Evolutionary conservation across 2,329 filamentous ascomycete species (phyloP).

Genomic region (Clonostachys byssicola): DNA sequence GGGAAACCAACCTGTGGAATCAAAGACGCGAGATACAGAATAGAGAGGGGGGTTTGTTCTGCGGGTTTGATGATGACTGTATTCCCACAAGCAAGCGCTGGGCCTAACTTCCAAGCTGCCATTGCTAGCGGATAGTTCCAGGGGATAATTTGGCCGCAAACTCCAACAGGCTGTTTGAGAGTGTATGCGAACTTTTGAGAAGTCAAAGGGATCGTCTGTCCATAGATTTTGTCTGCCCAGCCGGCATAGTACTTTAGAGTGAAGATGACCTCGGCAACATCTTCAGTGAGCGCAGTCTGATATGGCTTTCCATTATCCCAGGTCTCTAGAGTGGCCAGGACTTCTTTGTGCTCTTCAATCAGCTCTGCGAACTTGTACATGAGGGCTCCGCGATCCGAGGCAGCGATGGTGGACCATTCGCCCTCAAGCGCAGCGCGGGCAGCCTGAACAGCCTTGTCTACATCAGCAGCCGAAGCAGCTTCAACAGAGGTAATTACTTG

Average conservation of each 20-base stretch:
- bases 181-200: slow-evolving; percentile 65
- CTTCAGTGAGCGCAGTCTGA: slow-evolving; percentile 59
- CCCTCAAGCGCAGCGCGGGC: slow-evolving; percentile 57
- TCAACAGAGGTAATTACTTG: slow-evolving; percentile 6
- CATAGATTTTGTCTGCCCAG: slow-evolving; percentile 67
- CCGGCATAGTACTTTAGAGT: slow-evolving; percentile 64
- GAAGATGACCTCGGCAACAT: slow-evolving; percentile 41
- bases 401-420: slow-evolving; percentile 33
- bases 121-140: slow-evolving; percentile 62
- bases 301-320: slow-evolving; percentile 79
- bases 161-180: slow-evolving; percentile 63
- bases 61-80: slow-evolving; percentile 56
- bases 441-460: slow-evolving; percentile 16
- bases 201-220: slow-evolving; percentile 62
- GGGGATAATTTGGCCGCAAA: slow-evolving; percentile 64
- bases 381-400: slow-evolving; percentile 62
- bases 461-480: slow-evolving; percentile 17
- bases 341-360: slow-evolving; percentile 56
- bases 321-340: slow-evolving; percentile 56
- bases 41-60: slow-evolving; percentile 56
- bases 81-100: slow-evolving; percentile 56
- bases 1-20: slow-evolving; percentile 69
- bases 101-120: slow-evolving; percentile 51
- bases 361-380: slow-evolving; percentile 70
- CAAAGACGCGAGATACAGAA: slow-evolving; percentile 55